Evolutionary conservation across 1,284 basidiomycete species (phyloP).

Genomic region (Ceratobasidium papillatum): DNA sequence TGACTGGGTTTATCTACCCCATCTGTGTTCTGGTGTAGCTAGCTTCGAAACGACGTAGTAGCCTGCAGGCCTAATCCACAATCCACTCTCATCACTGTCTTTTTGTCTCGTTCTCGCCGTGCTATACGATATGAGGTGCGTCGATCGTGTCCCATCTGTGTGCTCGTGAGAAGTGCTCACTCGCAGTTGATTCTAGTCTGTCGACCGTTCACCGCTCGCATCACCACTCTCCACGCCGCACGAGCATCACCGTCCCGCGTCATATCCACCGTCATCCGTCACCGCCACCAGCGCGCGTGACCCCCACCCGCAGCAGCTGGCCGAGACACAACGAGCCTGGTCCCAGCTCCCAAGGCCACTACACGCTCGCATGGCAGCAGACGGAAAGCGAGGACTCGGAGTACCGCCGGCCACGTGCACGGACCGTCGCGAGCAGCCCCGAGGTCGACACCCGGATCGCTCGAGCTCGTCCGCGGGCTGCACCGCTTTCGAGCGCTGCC

Average conservation of each 20-base stretch:
- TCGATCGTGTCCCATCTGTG: background rate
- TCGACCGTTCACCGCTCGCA: slow-evolving; percentile 7
- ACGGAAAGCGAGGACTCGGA: slow-evolving; percentile 9
- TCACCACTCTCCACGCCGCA: slow-evolving; percentile 1
- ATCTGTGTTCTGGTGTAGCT: too few species aligned
- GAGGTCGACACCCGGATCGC: slow-evolving; percentile 2
- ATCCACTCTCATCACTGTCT: too few species aligned
- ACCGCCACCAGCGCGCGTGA: slow-evolving; percentile 20
- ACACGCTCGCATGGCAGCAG: slow-evolving; percentile 25
- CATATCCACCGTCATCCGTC: slow-evolving; percentile 20
- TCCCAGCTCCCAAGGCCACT: background rate
- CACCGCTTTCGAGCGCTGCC: slow-evolving; percentile 6
- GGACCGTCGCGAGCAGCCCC: slow-evolving; percentile 1
- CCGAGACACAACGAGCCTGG: background rate
- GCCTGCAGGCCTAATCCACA: too few species aligned
- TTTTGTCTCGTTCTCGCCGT: background rate
- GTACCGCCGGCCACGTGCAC: slow-evolving; percentile 19
- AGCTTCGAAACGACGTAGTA: too few species aligned
- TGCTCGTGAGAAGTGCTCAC: too few species aligned
- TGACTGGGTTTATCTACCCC: background rate
- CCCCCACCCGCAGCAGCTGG: slow-evolving; percentile 3
- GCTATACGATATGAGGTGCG: slow-evolving; percentile 11
- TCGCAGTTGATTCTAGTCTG: too few species aligned
- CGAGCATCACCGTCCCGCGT: slow-evolving; percentile 13
- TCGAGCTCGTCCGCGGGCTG: background rate